Evolutionary conservation across 192 early-diverging fungal genomes (phyloP), one percentile per base, ranked within the genome.

Genomic region (Coemansia javaensis): DNA sequence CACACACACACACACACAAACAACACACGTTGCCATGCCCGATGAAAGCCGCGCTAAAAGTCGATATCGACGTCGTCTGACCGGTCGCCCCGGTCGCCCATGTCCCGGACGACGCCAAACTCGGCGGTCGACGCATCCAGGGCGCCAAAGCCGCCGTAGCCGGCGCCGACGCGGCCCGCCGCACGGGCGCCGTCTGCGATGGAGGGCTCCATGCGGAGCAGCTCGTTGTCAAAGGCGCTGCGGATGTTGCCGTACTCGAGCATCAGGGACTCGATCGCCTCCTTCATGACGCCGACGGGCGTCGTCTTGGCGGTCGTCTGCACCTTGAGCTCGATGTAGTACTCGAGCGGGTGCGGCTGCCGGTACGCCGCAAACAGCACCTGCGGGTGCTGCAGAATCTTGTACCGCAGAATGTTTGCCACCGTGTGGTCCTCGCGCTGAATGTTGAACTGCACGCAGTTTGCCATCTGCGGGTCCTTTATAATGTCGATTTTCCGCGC

Each of bases 321-420:
- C 18, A 98, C 80, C 56, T 93, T 97, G 32, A 99, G 60, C 22
- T 91, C 67, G 43, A 97, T 84, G 35, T 85, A 80, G 68, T 95
- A 90, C 52, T 98, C 93, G 3, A 99, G 77, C 30, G 97, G 97
- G 63, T 99, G 97, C 7, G 97, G 94, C 41, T 89, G 69, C 50
- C 92, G 90, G 80, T 99, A 99, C 37, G 94, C 97, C 6, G 91
- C 88, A 76, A 98, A 99, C 17, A 93, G 66, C 1, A 99, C 97
- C 50, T 88, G 88, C 5, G 86, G 83, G 70, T 99, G 86, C 53
- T 90, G 85, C 11, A 98, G 76, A 9, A 99, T 74, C 71, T 90
- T 45, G 91, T 82, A 85, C 68, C 93, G 65, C n/a, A 99, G 79
- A 53, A 94, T 80, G 62, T 97, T 98, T 17, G 86, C 97, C 3